Evolutionary conservation across 495 filamentous ascomycete species (phyloP), one percentile per base, ranked within the genome.

Genomic region (Penicillium subrubescens): DNA sequence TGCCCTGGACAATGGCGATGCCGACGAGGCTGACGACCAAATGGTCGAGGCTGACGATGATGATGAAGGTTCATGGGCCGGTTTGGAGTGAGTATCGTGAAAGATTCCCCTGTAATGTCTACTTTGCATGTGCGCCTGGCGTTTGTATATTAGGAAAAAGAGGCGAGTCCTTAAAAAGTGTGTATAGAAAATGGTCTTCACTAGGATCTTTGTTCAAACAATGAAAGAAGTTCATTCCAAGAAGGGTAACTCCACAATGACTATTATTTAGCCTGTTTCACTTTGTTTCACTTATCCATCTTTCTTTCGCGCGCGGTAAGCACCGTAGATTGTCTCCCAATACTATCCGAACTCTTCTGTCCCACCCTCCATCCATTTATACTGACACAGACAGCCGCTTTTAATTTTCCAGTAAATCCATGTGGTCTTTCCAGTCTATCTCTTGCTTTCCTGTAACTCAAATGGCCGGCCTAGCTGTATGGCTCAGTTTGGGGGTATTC

Each of bases 41-140:
- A 78, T 79, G 73, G 71, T 39, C 23, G 75, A 77, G 57, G 73
- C 64, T 51, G 76, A 70, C 5, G 74, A 65, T 21, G 68, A 77
- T 67, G 76, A 83, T 66, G 76, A 83, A 33, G 71, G 74, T 19
- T 77, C 75, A 35, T 82, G 77, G 79, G 69, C 75, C 34, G 77
- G 80, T 25, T 67, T 81, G 63, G 75, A 79, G 69, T 80, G 67
- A 79, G 70, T 63, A 59, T 59, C 52, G 54, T 65, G 41, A 61
- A 51, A 46, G 63, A 52, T 67, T 67, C 61, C 57, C 44, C 67
- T 75, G 57, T 73, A 69, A 67, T 71, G 55, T 74, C 66, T 71
- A 73, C 68, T 68, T 74, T 76, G 76, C 79, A 79, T 82, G 65
- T 81, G 76, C 70, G 75, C 74, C 68, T 73, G 77, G 80, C 77